Percentiles rank a stretch among this genome's conserved stretches.
phyloP scores from a whole-genome alignment of 305 asterid species.

The Nicotiana rustica region DNA sequence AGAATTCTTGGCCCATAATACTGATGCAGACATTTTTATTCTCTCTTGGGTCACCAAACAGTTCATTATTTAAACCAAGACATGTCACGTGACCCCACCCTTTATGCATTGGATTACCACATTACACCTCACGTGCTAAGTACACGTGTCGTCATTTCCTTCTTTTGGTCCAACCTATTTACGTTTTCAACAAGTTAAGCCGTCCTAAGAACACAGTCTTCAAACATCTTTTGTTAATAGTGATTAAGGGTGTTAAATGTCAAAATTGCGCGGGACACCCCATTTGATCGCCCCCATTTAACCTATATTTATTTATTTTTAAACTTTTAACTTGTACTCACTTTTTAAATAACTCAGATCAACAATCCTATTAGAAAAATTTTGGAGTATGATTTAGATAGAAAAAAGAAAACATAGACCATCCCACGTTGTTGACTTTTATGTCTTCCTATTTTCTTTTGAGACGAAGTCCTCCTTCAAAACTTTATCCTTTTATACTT shows the following conservation, averaged over 20 bases:
- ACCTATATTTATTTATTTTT: too few relatives aligned
- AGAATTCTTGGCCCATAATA: background rate
- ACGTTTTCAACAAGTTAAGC: too few relatives aligned
- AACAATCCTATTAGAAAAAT: too few relatives aligned
- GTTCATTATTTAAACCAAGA: conserved; percentile 26
- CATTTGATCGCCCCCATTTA: too few relatives aligned
- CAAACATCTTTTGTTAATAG: too few relatives aligned
- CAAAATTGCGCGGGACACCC: too few relatives aligned
- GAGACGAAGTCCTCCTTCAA: background rate
- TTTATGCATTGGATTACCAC: background rate
- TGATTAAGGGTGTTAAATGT: too few relatives aligned
- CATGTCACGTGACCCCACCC: conserved; percentile 33
- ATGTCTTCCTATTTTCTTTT: background rate
- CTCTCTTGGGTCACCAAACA: background rate
- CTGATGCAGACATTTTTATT: conserved; percentile 20
- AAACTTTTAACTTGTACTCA: too few relatives aligned
- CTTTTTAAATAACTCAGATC: too few relatives aligned
- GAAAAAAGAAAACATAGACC: background rate
- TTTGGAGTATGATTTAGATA: background rate
- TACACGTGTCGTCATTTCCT: background rate
- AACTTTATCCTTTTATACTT: background rate
- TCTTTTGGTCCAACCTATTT: too few relatives aligned
- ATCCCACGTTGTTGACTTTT: background rate
- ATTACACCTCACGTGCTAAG: background rate
- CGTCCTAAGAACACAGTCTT: too few relatives aligned